Evolutionary conservation across 345 rosid genomes (phyloP).

Genomic region (Gynandropsis gynandra): DNA sequence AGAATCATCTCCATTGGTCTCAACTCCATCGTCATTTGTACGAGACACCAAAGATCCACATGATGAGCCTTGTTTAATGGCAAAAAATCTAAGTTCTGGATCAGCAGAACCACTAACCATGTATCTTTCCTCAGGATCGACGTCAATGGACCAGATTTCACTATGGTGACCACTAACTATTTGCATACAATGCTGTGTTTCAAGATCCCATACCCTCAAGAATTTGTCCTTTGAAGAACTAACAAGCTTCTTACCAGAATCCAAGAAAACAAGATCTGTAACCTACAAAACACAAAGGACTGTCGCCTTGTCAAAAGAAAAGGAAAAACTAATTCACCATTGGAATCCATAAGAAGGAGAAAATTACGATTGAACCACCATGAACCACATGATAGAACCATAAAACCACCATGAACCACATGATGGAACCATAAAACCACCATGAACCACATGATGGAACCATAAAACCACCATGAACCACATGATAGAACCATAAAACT

Average conservation of each 20-base stretch:
- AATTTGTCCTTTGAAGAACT: constrained; percentile 91
- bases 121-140: constrained; percentile 72
- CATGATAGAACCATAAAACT: constrained; percentile 1
- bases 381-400: constrained; percentile 9
- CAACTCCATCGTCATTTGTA: constrained; percentile 27
- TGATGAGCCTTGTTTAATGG: constrained; percentile 39
- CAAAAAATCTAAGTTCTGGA: constrained; percentile 68
- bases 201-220: constrained; percentile 98
- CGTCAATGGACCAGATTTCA: constrained; percentile 93
- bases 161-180: constrained; percentile 89
- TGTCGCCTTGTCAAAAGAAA: background rate
- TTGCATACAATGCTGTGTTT: constrained; percentile 91
- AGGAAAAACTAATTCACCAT: background rate
- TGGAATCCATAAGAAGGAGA: background rate
- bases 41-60: constrained; percentile 23
- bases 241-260: constrained; percentile 76
- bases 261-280: constrained; percentile 85
- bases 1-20: constrained; percentile 30
- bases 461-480: constrained; percentile 11
- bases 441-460: constrained; percentile 12
- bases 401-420: constrained; percentile 7
- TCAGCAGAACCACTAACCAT: constrained; percentile 91
- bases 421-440: background rate
- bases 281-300: constrained; percentile 41
- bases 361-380: constrained; percentile 2